Evolutionary conservation across 768 basidiomycete species (phyloP).

Genomic region (Rhizopogon vesiculosus): DNA sequence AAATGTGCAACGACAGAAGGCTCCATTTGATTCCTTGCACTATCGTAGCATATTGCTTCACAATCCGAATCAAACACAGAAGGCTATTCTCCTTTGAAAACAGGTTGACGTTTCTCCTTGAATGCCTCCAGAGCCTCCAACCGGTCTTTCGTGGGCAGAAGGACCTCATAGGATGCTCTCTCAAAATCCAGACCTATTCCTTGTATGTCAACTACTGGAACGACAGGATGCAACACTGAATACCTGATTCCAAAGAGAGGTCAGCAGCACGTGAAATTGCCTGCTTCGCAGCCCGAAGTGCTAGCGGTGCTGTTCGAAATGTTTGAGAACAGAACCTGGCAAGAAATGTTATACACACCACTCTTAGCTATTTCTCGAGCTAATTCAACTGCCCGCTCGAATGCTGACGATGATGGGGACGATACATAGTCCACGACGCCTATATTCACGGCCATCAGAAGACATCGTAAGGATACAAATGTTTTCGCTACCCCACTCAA

Average conservation of each 20-base stretch:
- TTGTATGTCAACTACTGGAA: neutral
- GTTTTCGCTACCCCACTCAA: constrained; percentile 55
- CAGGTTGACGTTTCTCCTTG: constrained; percentile 72
- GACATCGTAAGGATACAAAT: neutral
- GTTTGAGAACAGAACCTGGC: neutral
- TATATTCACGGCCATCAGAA: constrained; percentile 25
- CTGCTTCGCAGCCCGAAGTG: constrained; percentile 83
- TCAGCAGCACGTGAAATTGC: constrained; percentile 80
- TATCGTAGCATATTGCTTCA: neutral
- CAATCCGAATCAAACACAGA: neutral
- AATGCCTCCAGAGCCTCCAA: constrained; percentile 84
- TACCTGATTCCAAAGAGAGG: constrained; percentile 72
- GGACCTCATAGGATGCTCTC: constrained; percentile 74
- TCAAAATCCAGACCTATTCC: constrained; percentile 84
- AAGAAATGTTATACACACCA: constrained; percentile 36
- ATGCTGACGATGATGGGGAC: constrained; percentile 50
- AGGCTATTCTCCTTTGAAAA: constrained; percentile 73
- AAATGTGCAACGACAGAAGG: no score
- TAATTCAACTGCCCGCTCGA: constrained; percentile 66
- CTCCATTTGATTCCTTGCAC: neutral
- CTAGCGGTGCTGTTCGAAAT: constrained; percentile 65
- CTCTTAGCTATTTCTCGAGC: constrained; percentile 63
- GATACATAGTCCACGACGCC: constrained; percentile 83
- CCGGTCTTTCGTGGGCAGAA: constrained; percentile 73
- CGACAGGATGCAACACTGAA: neutral